Evolutionary conservation across 2,329 filamentous ascomycete species (phyloP), one percentile per base, ranked within the genome.

Genomic region (Aspergillus latus): DNA sequence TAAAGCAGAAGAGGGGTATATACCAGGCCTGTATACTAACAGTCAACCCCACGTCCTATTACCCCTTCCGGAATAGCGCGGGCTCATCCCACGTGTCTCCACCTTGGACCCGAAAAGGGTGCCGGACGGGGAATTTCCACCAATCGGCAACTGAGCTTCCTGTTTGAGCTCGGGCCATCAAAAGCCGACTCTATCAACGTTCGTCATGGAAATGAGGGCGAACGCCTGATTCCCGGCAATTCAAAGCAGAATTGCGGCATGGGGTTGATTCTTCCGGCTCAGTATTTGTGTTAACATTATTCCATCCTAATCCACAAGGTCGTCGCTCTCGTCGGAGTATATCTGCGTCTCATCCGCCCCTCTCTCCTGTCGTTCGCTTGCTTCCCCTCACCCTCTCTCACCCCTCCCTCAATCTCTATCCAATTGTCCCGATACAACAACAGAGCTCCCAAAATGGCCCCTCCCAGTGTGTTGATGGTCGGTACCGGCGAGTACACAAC

Each of bases 401-500:
- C 47, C 47, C 47, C 47, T 49, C 47, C 7, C 28, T 40, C 13
- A 21, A 4, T 40, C 13, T 6, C 26, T 15, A 26, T 37, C 49
- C 16, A 15, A 42, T 32, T 28, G 30, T 16, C 9, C 10, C 28
- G 13, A 16, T 21, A 15, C 13, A 8, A 37, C 6, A 8, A 13
- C 34, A 49, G 7, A 52, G 30, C 32, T 36, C 47, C 11, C 40
- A 48, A 37, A 26, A 59, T 59, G 57, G 57, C 50, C 43, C 57
- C 57, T 53, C 57, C 54, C 5, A 53, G 43, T 13, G 54, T 57
- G 40, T 37, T 57, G 29, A 57, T 57, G 88, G 84, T 96, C 57
- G 92, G 92, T 62, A 96, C 92, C 9, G 93, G 92, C 68, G 92
- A 97, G 82, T 97, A 97, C 82, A 97, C 93, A 67, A 97, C 93